A percentile compares a stretch with the other conserved stretches of the same genome.
phyloP scores from a whole-genome alignment of 2,329 filamentous ascomycete genomes.

The Aspergillus sp. region DNA sequence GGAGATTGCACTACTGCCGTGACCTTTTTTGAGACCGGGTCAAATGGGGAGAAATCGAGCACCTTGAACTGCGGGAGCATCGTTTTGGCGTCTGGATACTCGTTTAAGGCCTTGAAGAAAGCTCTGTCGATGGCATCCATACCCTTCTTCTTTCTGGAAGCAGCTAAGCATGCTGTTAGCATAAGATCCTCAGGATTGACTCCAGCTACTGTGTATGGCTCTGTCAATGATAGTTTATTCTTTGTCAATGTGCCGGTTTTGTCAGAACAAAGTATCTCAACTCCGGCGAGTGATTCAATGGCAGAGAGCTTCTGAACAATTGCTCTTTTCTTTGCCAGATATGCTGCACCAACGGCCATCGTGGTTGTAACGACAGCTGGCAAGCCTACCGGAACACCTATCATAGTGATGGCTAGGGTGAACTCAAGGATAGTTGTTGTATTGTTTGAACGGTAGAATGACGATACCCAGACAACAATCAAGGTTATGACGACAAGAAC shows the following conservation, averaged over 20 bases:
- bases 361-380: conserved; percentile 91
- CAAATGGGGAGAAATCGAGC: conserved; percentile 82
- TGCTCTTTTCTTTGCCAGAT: conserved; percentile 87
- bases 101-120: conserved; percentile 81
- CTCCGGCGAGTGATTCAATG: conserved; percentile 88
- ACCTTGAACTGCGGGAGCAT: conserved; percentile 83
- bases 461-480: conserved; percentile 80
- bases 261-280: conserved; percentile 91
- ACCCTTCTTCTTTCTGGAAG: conserved; percentile 92
- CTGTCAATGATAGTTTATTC: conserved; percentile 86
- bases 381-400: conserved; percentile 90
- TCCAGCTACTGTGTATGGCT: conserved; percentile 79
- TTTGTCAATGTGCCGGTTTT: conserved; percentile 93
- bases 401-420: conserved; percentile 85
- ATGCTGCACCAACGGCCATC: conserved; percentile 90
- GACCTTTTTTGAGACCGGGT: conserved; percentile 92
- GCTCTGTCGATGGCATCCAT: conserved; percentile 95
- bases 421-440: conserved; percentile 80
- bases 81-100: conserved; percentile 79
- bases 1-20: conserved; percentile 80
- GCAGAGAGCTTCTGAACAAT: conserved; percentile 92
- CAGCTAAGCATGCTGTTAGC: conserved; percentile 86
- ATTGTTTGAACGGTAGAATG: conserved; percentile 81
- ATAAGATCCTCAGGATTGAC: conserved; percentile 86
- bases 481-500: conserved; percentile 79